A percentile compares a stretch with the other conserved stretches of the same genome.
Evolutionary conservation across 257 asterid genomes (phyloP).

Genomic region (Salvia rosmarinus): DNA sequence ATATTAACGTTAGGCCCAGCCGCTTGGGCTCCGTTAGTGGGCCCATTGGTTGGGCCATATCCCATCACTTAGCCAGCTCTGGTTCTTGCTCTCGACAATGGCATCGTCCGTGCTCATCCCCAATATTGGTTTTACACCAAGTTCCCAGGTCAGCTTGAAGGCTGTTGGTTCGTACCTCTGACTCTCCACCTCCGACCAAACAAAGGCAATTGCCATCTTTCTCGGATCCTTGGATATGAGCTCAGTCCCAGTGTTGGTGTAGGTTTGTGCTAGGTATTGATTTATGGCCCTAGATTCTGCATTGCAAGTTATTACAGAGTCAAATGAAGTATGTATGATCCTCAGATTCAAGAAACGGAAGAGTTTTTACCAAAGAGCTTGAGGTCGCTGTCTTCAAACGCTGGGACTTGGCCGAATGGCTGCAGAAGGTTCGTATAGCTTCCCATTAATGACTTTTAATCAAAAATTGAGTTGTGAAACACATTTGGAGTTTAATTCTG

Average conservation of each 20-base stretch:
- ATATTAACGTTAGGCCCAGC: too few species aligned
- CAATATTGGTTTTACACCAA: conserved; percentile 44
- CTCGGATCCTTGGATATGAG: conserved; percentile 46
- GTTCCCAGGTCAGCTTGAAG: conserved; percentile 50
- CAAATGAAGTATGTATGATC: not conserved
- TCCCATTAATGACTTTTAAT: not conserved
- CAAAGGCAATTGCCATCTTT: conserved; percentile 39
- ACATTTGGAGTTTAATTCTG: not conserved
- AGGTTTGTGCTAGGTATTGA: conserved; percentile 48
- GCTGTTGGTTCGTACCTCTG: conserved; percentile 56
- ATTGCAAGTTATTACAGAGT: conserved; percentile 5
- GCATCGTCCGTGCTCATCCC: conserved; percentile 52
- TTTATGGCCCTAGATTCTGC: conserved; percentile 79
- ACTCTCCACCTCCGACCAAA: conserved; percentile 72
- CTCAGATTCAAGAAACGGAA: not conserved
- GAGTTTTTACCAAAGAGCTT: conserved; percentile 36
- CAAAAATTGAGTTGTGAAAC: not conserved
- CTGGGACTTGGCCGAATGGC: conserved; percentile 50
- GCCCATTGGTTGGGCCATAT: too few species aligned
- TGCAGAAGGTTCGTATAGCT: conserved; percentile 23
- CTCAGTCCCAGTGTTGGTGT: conserved; percentile 54
- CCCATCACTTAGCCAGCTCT: conserved; percentile 33
- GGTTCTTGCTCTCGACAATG: conserved; percentile 40
- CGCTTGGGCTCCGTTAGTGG: too few species aligned
- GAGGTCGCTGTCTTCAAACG: conserved; percentile 43